These are phyloP conservation scores for Saturnispora serradocipensis DNA, from an alignment of 805 yeast genomes.

Conservation along the genomic window DNA sequence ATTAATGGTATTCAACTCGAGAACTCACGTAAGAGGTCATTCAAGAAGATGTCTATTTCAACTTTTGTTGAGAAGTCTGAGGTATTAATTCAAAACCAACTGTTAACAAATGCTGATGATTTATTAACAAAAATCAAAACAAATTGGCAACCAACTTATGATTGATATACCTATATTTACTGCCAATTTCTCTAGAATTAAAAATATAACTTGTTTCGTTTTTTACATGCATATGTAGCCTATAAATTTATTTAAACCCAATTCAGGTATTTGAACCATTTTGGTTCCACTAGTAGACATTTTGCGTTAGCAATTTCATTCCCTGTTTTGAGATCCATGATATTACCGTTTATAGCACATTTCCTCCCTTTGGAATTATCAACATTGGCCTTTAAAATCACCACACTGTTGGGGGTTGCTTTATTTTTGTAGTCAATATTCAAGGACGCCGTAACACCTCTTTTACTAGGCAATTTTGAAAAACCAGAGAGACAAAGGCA, in stretches of 20 bases:
- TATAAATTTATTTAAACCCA: slow-evolving; percentile 32
- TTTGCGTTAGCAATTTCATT: slow-evolving; percentile 42
- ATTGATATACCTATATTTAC: neutral
- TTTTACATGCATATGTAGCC: neutral
- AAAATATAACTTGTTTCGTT: neutral
- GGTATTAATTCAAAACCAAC: slow-evolving; percentile 1
- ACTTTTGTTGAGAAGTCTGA: slow-evolving; percentile 13
- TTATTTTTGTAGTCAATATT: slow-evolving; percentile 51
- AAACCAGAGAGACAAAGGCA: slow-evolving; percentile 82
- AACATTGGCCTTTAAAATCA: slow-evolving; percentile 62
- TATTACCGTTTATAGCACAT: slow-evolving; percentile 61
- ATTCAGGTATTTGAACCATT: slow-evolving; percentile 67
- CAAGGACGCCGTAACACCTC: slow-evolving; percentile 85
- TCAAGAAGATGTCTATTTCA: slow-evolving; percentile 16
- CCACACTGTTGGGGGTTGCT: slow-evolving; percentile 53
- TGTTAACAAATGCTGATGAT: neutral
- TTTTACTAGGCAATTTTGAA: slow-evolving; percentile 62
- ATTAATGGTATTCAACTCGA: neutral
- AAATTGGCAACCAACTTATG: slow-evolving; percentile 9
- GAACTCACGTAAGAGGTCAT: neutral
- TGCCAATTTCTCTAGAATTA: neutral
- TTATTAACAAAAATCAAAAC: slow-evolving; percentile 4
- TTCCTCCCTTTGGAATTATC: slow-evolving; percentile 66
- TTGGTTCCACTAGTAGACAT: slow-evolving; percentile 77
- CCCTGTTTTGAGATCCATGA: slow-evolving; percentile 8